phyloP scores from a whole-genome alignment of 768 basidiomycete genomes.

The Tremella yokohamensis region DNA sequence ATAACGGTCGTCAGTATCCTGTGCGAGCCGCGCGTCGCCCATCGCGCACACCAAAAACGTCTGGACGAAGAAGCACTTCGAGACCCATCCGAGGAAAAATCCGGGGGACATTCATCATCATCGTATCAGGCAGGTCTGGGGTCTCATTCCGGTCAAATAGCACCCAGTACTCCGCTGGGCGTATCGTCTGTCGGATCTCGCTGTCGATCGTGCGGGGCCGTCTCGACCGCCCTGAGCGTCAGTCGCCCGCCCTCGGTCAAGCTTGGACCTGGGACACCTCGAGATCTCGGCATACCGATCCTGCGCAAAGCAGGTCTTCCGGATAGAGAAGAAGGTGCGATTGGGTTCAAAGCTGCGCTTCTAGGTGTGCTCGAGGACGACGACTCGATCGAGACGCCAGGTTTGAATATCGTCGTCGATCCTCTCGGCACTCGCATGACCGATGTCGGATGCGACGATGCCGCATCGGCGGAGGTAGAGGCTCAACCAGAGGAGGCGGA shows the following conservation, averaged over 20 bases:
- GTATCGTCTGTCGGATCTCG: no score
- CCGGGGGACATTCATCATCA: no score
- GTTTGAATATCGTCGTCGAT: constrained; percentile 7
- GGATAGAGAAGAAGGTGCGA: constrained; percentile 3
- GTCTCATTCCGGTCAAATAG: no score
- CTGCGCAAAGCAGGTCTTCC: no score
- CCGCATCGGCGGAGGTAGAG: not conserved
- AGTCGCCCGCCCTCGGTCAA: no score
- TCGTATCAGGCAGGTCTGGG: no score
- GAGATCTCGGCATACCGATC: no score
- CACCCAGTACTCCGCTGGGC: no score
- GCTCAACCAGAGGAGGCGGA: not conserved
- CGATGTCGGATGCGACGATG: not conserved
- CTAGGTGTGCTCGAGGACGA: constrained; percentile 11
- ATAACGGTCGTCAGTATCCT: constrained; percentile 13
- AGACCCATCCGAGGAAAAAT: no score
- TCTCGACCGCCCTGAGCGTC: no score
- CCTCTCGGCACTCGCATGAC: not conserved
- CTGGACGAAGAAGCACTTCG: constrained; percentile 4
- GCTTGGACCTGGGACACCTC: no score
- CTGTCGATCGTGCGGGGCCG: no score
- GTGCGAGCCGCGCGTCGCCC: constrained; percentile 6
- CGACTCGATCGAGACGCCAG: constrained; percentile 4
- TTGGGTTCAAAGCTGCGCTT: constrained; percentile 12
- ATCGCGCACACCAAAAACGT: not conserved